Conservation (phyloP, 495 filamentous ascomycete genomes). For the Penicillium bialowiezense region DNA sequence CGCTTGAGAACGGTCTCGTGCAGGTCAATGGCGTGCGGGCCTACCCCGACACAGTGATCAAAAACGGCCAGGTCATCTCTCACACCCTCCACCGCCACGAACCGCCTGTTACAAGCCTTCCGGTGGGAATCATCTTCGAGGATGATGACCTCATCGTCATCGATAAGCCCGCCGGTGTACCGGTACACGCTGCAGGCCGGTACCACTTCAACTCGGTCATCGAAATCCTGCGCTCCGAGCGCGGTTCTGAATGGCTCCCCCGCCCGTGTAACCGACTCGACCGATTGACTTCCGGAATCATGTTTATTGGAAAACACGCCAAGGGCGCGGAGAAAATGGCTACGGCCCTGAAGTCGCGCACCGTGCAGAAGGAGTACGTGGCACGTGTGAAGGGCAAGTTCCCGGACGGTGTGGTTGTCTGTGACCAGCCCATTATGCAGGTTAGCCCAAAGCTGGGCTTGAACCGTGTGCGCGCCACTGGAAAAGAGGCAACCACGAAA, state of each 20-base stretch:
- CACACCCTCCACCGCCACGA: slow-evolving; percentile 96
- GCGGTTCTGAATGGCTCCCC: slow-evolving; percentile 66
- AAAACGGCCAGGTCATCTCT: slow-evolving; percentile 81
- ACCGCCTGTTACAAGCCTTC: slow-evolving; percentile 78
- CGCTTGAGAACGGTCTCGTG: slow-evolving; percentile 75
- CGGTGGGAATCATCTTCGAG: slow-evolving; percentile 82
- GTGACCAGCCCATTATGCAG: slow-evolving; percentile 88
- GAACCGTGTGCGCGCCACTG: slow-evolving; percentile 88
- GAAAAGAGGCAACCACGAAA: slow-evolving; percentile 83
- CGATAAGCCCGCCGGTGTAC: slow-evolving; percentile 92
- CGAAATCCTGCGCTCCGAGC: slow-evolving; percentile 85
- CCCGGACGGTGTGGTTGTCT: slow-evolving; percentile 75
- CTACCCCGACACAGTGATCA: slow-evolving; percentile 56
- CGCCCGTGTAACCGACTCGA: slow-evolving; percentile 93
- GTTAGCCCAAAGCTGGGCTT: slow-evolving; percentile 94
- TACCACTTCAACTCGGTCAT: slow-evolving; percentile 93
- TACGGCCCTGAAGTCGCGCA: slow-evolving; percentile 66
- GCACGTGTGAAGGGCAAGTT: slow-evolving; percentile 90
- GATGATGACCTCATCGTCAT: slow-evolving; percentile 90
- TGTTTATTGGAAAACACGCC: slow-evolving; percentile 89
- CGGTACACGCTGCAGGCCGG: slow-evolving; percentile 90
- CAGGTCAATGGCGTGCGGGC: slow-evolving; percentile 66
- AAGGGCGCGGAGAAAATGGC: slow-evolving; percentile 76
- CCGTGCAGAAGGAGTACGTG: slow-evolving; percentile 90
- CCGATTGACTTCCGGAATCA: slow-evolving; percentile 87